phyloP scores from a whole-genome alignment of 2,329 filamentous ascomycete genomes.

The Pleomassaria siparia region DNA sequence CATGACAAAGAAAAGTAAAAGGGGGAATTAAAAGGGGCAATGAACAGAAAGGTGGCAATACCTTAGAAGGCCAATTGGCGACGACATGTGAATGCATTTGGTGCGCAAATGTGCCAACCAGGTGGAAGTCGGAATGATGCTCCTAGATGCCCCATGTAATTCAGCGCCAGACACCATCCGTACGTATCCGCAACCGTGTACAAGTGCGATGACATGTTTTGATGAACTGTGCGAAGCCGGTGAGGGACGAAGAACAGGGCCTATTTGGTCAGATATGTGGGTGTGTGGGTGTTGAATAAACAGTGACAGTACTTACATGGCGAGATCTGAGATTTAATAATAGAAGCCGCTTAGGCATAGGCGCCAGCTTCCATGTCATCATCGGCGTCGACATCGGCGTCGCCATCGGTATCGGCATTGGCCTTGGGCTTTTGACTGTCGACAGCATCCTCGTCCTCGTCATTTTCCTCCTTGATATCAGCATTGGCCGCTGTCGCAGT shows the following conservation, averaged over 20 bases:
- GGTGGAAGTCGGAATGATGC: background rate
- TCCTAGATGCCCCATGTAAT: background rate
- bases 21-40: no score
- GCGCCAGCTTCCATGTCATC: background rate
- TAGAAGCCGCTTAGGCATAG: background rate
- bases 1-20: no score
- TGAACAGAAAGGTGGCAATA: no score
- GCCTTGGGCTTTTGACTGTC: background rate
- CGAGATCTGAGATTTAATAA: no score
- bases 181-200: background rate
- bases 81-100: background rate
- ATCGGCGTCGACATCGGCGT: background rate
- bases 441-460: background rate
- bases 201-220: background rate
- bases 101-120: background rate
- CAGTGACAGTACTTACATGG: no score
- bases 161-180: background rate
- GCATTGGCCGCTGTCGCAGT: background rate
- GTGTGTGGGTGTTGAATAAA: background rate
- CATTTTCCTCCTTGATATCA: background rate
- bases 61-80: no score
- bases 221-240: background rate
- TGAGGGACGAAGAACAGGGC: background rate
- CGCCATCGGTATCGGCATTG: background rate
- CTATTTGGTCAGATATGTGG: background rate